These are phyloP conservation scores for Leccinum solheimii DNA, from an alignment of 1,284 basidiomycete species.

Conservation along the genomic window DNA sequence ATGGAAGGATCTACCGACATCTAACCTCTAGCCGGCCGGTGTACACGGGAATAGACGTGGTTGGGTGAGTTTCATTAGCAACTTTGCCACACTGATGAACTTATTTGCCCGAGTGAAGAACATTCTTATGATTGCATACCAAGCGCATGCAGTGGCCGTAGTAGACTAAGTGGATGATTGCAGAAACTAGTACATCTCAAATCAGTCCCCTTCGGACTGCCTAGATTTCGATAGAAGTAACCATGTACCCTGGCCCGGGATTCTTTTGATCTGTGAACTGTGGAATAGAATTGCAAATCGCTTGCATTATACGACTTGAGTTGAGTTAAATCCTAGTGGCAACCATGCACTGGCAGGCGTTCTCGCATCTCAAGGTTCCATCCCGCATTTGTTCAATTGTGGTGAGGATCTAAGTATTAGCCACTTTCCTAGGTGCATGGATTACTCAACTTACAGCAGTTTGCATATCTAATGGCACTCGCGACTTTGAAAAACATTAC, in stretches of 20 bases:
- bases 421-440: no score
- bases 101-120: background rate
- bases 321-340: no score
- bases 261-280: background rate
- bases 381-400: no score
- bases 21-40: slow-evolving; percentile 40
- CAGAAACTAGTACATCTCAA: background rate
- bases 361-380: no score
- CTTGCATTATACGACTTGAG: background rate
- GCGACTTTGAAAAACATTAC: no score
- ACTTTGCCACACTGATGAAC: background rate
- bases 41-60: background rate
- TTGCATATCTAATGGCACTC: no score
- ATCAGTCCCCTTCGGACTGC: no score
- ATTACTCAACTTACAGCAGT: no score
- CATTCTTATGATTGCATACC: background rate
- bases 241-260: background rate
- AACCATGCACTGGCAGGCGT: no score
- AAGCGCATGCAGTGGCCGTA: background rate
- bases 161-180: background rate
- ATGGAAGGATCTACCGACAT: slow-evolving; percentile 66
- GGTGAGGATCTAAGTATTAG: no score
- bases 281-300: background rate
- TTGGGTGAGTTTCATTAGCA: background rate
- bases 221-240: background rate